Conservation (phyloP, 2,329 filamentous ascomycete species). For the Fusarium heterosporum region DNA sequence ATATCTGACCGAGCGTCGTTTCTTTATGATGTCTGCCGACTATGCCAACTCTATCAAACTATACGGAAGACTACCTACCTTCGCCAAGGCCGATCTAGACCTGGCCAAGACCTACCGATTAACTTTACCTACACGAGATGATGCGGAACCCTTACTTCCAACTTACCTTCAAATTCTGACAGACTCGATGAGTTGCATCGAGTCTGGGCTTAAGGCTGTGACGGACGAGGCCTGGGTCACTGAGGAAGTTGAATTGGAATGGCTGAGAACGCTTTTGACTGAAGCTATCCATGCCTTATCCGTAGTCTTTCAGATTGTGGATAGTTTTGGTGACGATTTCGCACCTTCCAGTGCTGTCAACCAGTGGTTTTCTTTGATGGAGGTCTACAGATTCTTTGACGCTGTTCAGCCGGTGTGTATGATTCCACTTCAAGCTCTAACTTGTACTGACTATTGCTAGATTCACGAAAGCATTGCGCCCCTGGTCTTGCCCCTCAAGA, state of each 20-base stretch:
- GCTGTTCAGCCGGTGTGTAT: constrained; percentile 60
- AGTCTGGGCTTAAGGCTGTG: constrained; percentile 62
- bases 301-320: constrained; percentile 77
- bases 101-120: constrained; percentile 50
- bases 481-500: constrained; percentile 73
- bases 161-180: constrained; percentile 62
- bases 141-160: constrained; percentile 60
- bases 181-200: constrained; percentile 62
- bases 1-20: constrained; percentile 78
- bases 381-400: constrained; percentile 76
- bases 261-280: constrained; percentile 71
- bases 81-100: constrained; percentile 43
- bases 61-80: constrained; percentile 55
- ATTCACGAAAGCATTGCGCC: constrained; percentile 58
- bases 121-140: constrained; percentile 48
- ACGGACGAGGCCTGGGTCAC: constrained; percentile 63
- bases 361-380: constrained; percentile 81
- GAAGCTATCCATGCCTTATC: constrained; percentile 81
- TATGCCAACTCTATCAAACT: constrained; percentile 62
- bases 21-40: constrained; percentile 74
- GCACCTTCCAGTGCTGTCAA: constrained; percentile 69
- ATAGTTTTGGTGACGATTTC: constrained; percentile 66
- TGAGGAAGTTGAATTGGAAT: constrained; percentile 68
- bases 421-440: background rate
- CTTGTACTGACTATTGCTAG: constrained; percentile 44